These are phyloP conservation scores for Fomitiporia mediterranea DNA, from an alignment of 1,284 basidiomycete genomes.

Conservation along the genomic window DNA sequence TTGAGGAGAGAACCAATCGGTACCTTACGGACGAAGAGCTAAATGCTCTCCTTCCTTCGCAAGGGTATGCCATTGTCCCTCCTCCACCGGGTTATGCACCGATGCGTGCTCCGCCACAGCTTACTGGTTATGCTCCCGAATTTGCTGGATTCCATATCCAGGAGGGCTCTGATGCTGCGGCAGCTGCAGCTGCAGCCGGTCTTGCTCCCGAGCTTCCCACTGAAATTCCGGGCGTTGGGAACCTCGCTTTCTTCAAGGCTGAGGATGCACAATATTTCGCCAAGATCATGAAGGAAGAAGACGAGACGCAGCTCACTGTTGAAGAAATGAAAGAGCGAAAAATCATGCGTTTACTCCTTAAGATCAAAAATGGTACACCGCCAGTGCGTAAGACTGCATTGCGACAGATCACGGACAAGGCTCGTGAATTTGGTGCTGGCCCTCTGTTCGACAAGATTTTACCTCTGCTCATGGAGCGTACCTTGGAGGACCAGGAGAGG, in stretches of 20 bases:
- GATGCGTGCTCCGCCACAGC: constrained; percentile 65
- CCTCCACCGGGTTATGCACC: constrained; percentile 94
- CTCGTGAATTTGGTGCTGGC: constrained; percentile 96
- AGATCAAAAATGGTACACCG: constrained; percentile 99
- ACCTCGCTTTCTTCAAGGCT: constrained; percentile 95
- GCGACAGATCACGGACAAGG: constrained; percentile 99
- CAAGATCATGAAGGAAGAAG: constrained; percentile 93
- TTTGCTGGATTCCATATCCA: constrained; percentile 93
- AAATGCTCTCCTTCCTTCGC: constrained; percentile 81
- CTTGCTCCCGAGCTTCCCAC: constrained; percentile 95
- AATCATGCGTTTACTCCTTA: constrained; percentile 98
- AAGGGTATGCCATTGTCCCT: constrained; percentile 88
- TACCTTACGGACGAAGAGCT: constrained; percentile 96
- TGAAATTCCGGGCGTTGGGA: constrained; percentile 97
- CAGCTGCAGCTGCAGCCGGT: constrained; percentile 81
- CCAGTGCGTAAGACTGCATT: constrained; percentile 97
- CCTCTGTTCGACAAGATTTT: constrained; percentile 99
- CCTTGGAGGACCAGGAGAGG: constrained; percentile 97
- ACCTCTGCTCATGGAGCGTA: constrained; percentile 97
- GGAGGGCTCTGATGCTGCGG: constrained; percentile 87
- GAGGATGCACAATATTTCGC: constrained; percentile 98
- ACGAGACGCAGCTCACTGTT: constrained; percentile 91
- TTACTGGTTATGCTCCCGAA: constrained; percentile 70
- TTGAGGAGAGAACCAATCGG: constrained; percentile 92
- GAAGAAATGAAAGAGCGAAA: constrained; percentile 99